Evolutionary conservation across 108 stramenopile genomes (phyloP).

Genomic region (Nitzschia palea): DNA sequence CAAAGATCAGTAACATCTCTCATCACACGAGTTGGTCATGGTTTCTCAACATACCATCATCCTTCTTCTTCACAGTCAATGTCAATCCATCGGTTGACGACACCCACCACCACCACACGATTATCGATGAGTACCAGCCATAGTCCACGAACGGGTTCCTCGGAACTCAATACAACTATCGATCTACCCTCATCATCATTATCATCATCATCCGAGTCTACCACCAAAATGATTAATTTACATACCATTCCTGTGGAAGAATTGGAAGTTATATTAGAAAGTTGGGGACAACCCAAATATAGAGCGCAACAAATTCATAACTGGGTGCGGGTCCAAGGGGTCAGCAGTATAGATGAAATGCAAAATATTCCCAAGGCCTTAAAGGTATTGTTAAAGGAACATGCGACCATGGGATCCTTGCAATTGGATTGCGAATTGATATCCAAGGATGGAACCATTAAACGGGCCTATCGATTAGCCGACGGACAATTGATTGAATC

Average conservation of each 20-base stretch:
- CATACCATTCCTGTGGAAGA: constrained; percentile 58
- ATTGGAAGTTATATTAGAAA: constrained; percentile 53
- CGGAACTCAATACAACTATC: too few species aligned
- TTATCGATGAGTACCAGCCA: too few species aligned
- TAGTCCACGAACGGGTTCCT: too few species aligned
- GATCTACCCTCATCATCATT: background rate
- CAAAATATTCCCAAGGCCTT: constrained; percentile 78
- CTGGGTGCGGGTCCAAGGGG: constrained; percentile 82
- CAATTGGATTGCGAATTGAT: constrained; percentile 63
- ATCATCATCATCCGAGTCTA: background rate
- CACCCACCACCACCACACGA: too few species aligned
- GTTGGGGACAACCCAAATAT: constrained; percentile 75
- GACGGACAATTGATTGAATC: constrained; percentile 96
- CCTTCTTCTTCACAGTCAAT: too few species aligned
- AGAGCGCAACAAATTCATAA: constrained; percentile 85
- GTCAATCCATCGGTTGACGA: too few species aligned
- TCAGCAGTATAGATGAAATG: constrained; percentile 80
- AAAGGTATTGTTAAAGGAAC: constrained; percentile 47
- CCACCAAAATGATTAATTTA: constrained; percentile 46
- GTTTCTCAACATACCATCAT: too few species aligned
- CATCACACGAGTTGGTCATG: too few species aligned
- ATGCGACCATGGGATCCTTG: constrained; percentile 58
- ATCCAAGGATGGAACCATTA: constrained; percentile 89
- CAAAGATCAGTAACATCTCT: too few species aligned
- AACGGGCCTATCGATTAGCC: constrained; percentile 82